These are phyloP conservation scores for Pontederia paniculata DNA, from an alignment of 176 grass and related monocot species.

Conservation along the genomic window DNA sequence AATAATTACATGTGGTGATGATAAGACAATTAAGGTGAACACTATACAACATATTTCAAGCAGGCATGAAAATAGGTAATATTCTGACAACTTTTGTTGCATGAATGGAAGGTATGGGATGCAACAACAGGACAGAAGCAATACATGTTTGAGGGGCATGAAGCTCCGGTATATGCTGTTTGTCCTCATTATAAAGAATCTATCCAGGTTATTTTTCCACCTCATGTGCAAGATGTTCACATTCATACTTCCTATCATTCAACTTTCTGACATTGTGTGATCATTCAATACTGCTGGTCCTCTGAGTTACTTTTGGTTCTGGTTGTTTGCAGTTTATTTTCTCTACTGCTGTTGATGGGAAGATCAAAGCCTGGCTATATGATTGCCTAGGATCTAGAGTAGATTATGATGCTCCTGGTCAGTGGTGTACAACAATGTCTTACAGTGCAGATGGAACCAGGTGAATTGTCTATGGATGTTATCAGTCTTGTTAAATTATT, in stretches of 20 bases:
- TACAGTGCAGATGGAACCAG: not conserved
- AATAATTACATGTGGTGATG: conserved; percentile 21
- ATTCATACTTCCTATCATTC: not conserved
- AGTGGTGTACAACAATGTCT: conserved; percentile 6
- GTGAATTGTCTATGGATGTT: too few relatives aligned
- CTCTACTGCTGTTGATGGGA: conserved; percentile 15
- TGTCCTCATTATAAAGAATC: conserved; percentile 13
- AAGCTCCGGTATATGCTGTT: conserved; percentile 16
- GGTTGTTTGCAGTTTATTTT: conserved; percentile 13
- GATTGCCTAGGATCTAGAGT: conserved; percentile 7
- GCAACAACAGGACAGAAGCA: not conserved
- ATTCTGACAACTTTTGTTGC: too few relatives aligned
- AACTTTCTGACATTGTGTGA: not conserved
- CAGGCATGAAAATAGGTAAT: too few relatives aligned
- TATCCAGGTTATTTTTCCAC: conserved; percentile 6
- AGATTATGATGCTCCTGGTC: conserved; percentile 10
- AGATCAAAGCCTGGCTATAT: conserved; percentile 20
- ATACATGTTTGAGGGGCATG: conserved; percentile 16
- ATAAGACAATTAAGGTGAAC: conserved; percentile 22
- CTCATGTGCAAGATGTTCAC: not conserved
- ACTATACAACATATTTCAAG: not conserved
- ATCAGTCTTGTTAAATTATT: too few relatives aligned
- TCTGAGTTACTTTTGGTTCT: not conserved
- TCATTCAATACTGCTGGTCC: too few relatives aligned
- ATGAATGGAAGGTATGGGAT: too few relatives aligned